Evolutionary conservation across 2,329 filamentous ascomycete species (phyloP), one percentile per base, ranked within the genome.

Genomic region (Fusarium sacchari): DNA sequence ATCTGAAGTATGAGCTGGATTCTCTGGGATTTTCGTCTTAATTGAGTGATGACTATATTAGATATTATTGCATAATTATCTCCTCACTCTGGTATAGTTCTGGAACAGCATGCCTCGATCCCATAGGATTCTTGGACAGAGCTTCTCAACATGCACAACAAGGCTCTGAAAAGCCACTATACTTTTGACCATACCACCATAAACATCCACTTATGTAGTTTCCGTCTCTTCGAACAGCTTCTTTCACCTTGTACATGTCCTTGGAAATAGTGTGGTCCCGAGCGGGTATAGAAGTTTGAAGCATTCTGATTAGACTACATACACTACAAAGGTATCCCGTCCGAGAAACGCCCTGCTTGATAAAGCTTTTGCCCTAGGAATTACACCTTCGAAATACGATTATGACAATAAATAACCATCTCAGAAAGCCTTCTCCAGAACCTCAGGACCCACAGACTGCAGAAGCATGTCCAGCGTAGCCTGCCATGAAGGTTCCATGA

Each of bases 401-500:
- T 10, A 14, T 20, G 15, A 15, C 5, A 52, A 34, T 11, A 18
- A 20, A 36, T 10, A 15, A 18, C 20, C 14, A 14, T 37, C 15
- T 39, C 10, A 28, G 24, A 53, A 53, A 28, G 50, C 34, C 6
- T 53, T 39, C 34, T 39, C 50, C 50, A 53, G 24, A 53, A 22
- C 32, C 3, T 52, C 56, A 20, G 44, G 32, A 0, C 56, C 43
- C 22, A 59, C 22, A 18, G 46, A 37, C 32, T 36, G 34, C 1
- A 52, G 22, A 30, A 59, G 56, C 56, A 37, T 39, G 1, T 59
- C 56, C 5, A 59, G 22, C 20, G 43, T 59, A n/a, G 56, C 26
- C 22, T 39, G 43, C 56, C 56, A 59, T 2, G 43, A 47, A 59
- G 56, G 56, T 10, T 59, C 56, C 56, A 59, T 59, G 43, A 59